These are phyloP conservation scores for Hypoxylon fragiforme DNA, from an alignment of 495 filamentous ascomycete genomes.

Conservation along the genomic window DNA sequence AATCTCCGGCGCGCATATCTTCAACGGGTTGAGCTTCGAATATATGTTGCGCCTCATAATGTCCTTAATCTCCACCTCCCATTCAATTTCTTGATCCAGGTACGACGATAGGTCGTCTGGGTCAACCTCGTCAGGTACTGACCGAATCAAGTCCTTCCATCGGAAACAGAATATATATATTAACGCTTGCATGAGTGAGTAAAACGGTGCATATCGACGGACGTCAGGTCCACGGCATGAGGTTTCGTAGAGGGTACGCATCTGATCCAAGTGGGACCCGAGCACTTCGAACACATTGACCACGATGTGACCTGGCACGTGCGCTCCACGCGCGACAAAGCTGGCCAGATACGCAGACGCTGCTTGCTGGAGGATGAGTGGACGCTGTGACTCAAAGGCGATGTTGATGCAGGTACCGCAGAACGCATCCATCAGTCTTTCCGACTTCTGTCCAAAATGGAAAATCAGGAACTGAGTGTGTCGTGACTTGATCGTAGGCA, in stretches of 20 bases:
- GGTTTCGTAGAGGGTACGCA: constrained; percentile 64
- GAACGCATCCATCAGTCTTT: constrained; percentile 75
- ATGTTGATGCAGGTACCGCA: constrained; percentile 68
- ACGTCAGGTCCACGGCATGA: constrained; percentile 82
- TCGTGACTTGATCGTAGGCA: constrained; percentile 84
- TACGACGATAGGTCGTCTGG: constrained; percentile 59
- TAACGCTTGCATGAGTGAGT: constrained; percentile 83
- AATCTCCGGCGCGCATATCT: constrained; percentile 91
- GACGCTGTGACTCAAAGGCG: constrained; percentile 55
- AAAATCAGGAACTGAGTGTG: constrained; percentile 92
- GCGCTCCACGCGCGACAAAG: constrained; percentile 85
- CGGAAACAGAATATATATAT: constrained; percentile 98
- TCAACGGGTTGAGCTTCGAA: constrained; percentile 89
- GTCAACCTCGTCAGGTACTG: constrained; percentile 50
- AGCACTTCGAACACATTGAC: constrained; percentile 77
- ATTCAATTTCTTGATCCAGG: constrained; percentile 66
- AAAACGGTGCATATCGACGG: constrained; percentile 79
- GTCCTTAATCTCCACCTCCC: constrained; percentile 73
- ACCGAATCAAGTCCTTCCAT: constrained; percentile 82
- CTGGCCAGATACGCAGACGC: constrained; percentile 92
- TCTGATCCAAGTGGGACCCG: constrained; percentile 68
- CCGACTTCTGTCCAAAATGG: constrained; percentile 82
- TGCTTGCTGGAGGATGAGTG: constrained; percentile 73
- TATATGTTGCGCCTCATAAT: constrained; percentile 73
- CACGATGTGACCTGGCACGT: constrained; percentile 73